These are phyloP conservation scores for Ganoderma lucidum DNA, from an alignment of 1,284 basidiomycete genomes.

Conservation along the genomic window DNA sequence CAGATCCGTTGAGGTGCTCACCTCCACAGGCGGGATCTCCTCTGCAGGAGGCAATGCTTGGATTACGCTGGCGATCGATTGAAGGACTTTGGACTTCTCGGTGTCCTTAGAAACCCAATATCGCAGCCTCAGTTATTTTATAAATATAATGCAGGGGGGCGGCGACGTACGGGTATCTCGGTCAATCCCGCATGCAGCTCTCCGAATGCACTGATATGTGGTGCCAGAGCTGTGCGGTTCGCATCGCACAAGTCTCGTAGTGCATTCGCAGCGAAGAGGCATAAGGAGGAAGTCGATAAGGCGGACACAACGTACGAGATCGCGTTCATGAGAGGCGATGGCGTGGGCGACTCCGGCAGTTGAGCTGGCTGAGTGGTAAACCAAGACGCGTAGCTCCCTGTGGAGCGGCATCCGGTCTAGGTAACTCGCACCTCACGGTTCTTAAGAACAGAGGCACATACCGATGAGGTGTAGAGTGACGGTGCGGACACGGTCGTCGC, in stretches of 20 bases:
- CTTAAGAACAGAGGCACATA: slow-evolving; percentile 41
- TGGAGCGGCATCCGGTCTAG: background rate
- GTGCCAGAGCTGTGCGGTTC: slow-evolving; percentile 80
- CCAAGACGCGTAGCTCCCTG: slow-evolving; percentile 88
- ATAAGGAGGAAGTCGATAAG: slow-evolving; percentile 68
- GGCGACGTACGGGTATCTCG: slow-evolving; percentile 56
- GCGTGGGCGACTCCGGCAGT: slow-evolving; percentile 42
- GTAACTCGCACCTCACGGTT: background rate
- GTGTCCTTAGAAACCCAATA: slow-evolving; percentile 61
- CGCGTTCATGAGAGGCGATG: slow-evolving; percentile 62
- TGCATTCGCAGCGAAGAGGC: slow-evolving; percentile 79
- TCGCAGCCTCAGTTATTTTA: no score
- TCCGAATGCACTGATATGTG: slow-evolving; percentile 85
- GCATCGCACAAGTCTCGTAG: slow-evolving; percentile 88
- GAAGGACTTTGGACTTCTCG: slow-evolving; percentile 88
- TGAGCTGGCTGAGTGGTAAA: slow-evolving; percentile 66
- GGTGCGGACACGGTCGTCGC: slow-evolving; percentile 71
- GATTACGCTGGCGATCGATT: slow-evolving; percentile 90
- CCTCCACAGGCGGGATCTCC: slow-evolving; percentile 82
- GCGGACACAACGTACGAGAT: slow-evolving; percentile 80
- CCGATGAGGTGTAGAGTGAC: slow-evolving; percentile 80
- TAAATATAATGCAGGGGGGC: background rate
- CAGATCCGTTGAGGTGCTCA: slow-evolving; percentile 38
- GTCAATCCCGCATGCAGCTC: slow-evolving; percentile 81
- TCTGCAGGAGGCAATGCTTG: slow-evolving; percentile 83